phyloP scores from a whole-genome alignment of 345 rosid genomes.

The Nasturtium officinale region DNA sequence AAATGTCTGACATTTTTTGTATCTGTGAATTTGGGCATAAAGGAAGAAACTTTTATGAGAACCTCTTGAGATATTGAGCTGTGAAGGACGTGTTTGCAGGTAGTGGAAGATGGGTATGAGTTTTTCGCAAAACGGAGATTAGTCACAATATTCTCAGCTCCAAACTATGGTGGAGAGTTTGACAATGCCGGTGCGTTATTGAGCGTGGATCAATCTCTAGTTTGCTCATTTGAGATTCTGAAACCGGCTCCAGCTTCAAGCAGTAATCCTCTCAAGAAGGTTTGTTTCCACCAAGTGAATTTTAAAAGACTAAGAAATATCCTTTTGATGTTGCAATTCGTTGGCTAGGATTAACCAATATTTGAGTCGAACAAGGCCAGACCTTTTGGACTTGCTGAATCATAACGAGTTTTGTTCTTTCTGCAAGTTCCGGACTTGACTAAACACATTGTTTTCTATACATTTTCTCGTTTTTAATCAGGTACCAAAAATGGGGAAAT shows the following conservation, averaged over 20 bases:
- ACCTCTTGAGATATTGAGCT: constrained; percentile 11
- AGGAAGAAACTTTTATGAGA: constrained; percentile 1
- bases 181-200: constrained; percentile 92
- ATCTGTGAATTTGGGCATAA: background rate
- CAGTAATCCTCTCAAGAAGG: constrained; percentile 67
- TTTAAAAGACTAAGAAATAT: constrained; percentile 1
- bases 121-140: constrained; percentile 84
- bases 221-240: constrained; percentile 93
- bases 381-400: background rate
- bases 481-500: constrained; percentile 46
- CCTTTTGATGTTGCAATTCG: background rate
- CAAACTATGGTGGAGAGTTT: constrained; percentile 99
- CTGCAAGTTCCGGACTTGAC: background rate
- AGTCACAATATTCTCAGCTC: constrained; percentile 96
- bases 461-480: background rate
- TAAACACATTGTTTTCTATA: background rate
- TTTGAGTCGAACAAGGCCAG: background rate
- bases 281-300: constrained; percentile 29
- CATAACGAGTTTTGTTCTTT: constrained; percentile 3
- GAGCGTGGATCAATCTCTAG: constrained; percentile 73
- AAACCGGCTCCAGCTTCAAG: constrained; percentile 66
- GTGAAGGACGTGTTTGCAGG: constrained; percentile 50
- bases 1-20: background rate
- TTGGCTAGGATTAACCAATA: background rate
- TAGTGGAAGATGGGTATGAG: constrained; percentile 98